Percentiles rank a stretch among this genome's conserved stretches.
phyloP scores from a whole-genome alignment of 2,329 filamentous ascomycete species.

The Clonostachys rosea region DNA sequence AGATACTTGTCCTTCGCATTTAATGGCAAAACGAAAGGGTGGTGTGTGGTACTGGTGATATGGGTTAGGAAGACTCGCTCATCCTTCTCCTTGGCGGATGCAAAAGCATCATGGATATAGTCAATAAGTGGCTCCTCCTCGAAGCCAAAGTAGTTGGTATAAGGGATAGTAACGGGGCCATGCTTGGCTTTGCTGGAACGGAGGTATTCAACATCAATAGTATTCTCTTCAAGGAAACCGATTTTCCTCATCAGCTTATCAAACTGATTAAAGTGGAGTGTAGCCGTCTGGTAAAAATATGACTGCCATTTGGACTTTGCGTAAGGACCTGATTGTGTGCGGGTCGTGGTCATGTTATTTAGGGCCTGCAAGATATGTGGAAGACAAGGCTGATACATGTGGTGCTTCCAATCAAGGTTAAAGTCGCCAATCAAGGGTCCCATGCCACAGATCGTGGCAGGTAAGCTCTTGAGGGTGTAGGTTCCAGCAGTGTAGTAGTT shows the following conservation, averaged over 20 bases:
- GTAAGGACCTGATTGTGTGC: too few species aligned
- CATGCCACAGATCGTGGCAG: slow-evolving; percentile 24
- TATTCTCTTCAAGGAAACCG: slow-evolving; percentile 18
- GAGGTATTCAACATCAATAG: slow-evolving; percentile 19
- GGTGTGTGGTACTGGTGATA: slow-evolving; percentile 30
- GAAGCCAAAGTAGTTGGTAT: slow-evolving; percentile 36
- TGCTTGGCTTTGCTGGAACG: slow-evolving; percentile 18
- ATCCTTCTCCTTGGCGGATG: slow-evolving; percentile 15
- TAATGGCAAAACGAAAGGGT: slow-evolving; percentile 31
- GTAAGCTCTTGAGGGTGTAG: slow-evolving; percentile 26
- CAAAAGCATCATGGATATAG: slow-evolving; percentile 26
- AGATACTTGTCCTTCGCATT: slow-evolving; percentile 19
- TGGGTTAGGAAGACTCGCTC: slow-evolving; percentile 26
- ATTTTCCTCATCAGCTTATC: slow-evolving; percentile 18
- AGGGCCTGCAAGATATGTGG: slow-evolving; percentile 15
- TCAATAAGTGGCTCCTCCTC: slow-evolving; percentile 31
- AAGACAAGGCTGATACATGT: slow-evolving; percentile 30
- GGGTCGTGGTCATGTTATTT: slow-evolving; percentile 3
- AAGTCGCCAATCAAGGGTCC: slow-evolving; percentile 24
- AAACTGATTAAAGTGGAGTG: slow-evolving; percentile 24
- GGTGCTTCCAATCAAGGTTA: slow-evolving; percentile 24
- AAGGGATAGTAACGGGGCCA: slow-evolving; percentile 16
- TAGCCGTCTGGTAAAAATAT: slow-evolving; percentile 23
- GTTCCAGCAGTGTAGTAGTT: slow-evolving; percentile 24
- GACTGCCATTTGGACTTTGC: slow-evolving; percentile 18